Evolutionary conservation across 306 rosid species (phyloP), one percentile per base, ranked within the genome.

Genomic region (Dalbergia cultrata): DNA sequence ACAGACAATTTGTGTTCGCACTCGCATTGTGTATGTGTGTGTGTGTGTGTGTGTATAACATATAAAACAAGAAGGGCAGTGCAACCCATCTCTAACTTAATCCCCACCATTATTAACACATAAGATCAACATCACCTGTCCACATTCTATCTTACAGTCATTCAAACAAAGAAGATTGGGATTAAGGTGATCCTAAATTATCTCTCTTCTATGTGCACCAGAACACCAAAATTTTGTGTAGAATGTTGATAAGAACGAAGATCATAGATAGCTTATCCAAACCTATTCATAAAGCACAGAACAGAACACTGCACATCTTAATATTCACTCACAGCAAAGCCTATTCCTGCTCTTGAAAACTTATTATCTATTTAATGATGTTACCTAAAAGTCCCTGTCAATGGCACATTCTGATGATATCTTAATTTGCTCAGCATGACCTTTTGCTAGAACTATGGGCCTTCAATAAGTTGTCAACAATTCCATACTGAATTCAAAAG

Each of bases 81-180:
- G 33, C 58, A 70, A 80, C 43, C 59, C 60, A 59, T 57, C 57
- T 75, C 63, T 41, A 79, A 70, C 74, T 64, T 74, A 35, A 71
- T 75, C 73, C 59, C 67, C 74, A 80, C 21, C 21, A 39, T 33
- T 22, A 63, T 37, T 12, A 69, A 62, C 53, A 35, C 11, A 39
- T 7, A 59, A 45, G 58, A 72, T 50, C 47, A 57, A 58, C 18
- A 74, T 74, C 52, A 69, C 47, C 19, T 37, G 74, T 43, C 59
- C 70, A 59, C 3, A 19, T 64, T 64, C 64, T 49, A 11, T 43
- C 31, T 31, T 77, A 74, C 64, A 58, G 33, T 62, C 35, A 58
- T 50, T 37, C 74, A 81, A 72, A 59, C 69, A 71, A 81, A 71
- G 77, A 58, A 21, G 49, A 76, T 21, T 64, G 58, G 80, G 22